A percentile compares a stretch with the other conserved stretches of the same genome.
These are phyloP conservation scores for Clarireedia hainanense DNA, from an alignment of 2,329 filamentous ascomycete genomes.

Conservation along the genomic window DNA sequence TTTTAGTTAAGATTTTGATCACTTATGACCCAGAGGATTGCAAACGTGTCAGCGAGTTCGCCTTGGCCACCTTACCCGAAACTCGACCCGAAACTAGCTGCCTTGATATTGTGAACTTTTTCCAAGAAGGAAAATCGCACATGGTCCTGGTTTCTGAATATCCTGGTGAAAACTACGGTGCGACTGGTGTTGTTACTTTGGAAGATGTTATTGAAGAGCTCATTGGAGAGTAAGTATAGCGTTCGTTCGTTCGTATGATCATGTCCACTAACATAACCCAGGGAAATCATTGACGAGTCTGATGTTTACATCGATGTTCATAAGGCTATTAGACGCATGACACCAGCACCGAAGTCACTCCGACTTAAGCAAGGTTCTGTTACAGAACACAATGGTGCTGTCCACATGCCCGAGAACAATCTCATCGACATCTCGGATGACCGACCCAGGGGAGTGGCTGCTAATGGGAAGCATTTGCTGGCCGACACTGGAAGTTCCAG, in stretches of 20 bases:
- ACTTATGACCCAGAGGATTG: constrained; percentile 92
- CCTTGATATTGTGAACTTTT: constrained; percentile 97
- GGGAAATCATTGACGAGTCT: constrained; percentile 97
- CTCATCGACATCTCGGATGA: constrained; percentile 39
- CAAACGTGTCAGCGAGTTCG: constrained; percentile 80
- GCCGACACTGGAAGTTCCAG: constrained; percentile 13
- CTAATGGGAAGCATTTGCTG: constrained; percentile 9
- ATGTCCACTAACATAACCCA: constrained; percentile 33
- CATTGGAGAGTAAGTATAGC: constrained; percentile 79
- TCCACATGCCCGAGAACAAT: constrained; percentile 28
- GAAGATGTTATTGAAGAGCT: constrained; percentile 98
- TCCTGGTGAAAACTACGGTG: constrained; percentile 85
- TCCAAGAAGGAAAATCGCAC: constrained; percentile 98
- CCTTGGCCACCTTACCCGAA: constrained; percentile 87
- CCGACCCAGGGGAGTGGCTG: constrained; percentile 11
- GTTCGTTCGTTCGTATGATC: background rate
- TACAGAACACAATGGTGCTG: constrained; percentile 36
- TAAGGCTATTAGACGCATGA: constrained; percentile 78
- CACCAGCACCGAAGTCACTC: constrained; percentile 52
- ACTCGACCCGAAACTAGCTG: constrained; percentile 94
- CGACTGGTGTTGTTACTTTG: constrained; percentile 86
- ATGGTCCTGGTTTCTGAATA: constrained; percentile 92
- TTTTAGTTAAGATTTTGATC: constrained; percentile 96
- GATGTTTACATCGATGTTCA: constrained; percentile 98
- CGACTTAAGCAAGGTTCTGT: constrained; percentile 53